Evolutionary conservation across 208 protist genomes (phyloP).

Genomic region (Trypanosoma caninum): DNA sequence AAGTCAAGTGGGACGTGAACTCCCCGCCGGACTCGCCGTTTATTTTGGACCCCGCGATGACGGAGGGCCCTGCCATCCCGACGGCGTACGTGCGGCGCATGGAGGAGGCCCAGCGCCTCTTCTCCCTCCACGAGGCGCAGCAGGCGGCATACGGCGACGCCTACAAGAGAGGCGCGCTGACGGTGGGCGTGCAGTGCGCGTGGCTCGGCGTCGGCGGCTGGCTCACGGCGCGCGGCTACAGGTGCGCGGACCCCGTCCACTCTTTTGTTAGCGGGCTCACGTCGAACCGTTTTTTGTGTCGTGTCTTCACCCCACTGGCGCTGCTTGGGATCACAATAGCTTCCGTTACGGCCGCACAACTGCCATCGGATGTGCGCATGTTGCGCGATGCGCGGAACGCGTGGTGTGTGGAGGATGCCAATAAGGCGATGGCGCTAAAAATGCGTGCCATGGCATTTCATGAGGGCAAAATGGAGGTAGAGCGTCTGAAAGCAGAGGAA

Average conservation of each 20-base stretch:
- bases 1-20: constrained; percentile 14
- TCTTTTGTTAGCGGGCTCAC: constrained; percentile 54
- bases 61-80: constrained; percentile 38
- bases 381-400: constrained; percentile 26
- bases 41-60: constrained; percentile 41
- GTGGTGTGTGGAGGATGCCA: constrained; percentile 26
- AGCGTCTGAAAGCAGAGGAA: constrained; percentile 26
- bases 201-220: constrained; percentile 64
- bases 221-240: constrained; percentile 56
- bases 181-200: constrained; percentile 49
- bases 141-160: constrained; percentile 30
- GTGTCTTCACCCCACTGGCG: constrained; percentile 60
- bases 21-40: constrained; percentile 51
- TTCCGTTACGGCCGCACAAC: constrained; percentile 35
- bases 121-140: constrained; percentile 45
- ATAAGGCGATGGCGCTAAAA: constrained; percentile 38
- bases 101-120: constrained; percentile 64
- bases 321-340: constrained; percentile 50
- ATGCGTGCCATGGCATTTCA: constrained; percentile 30
- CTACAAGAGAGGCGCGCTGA: constrained; percentile 34
- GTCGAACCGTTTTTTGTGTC: constrained; percentile 34
- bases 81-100: constrained; percentile 57
- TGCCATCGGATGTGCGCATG: constrained; percentile 51
- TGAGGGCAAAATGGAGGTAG: constrained; percentile 32
- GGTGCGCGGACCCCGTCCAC: constrained; percentile 68